Conservation (phyloP, 371 early-diverging fungal species). For the Quaeritorhiza haematococci region DNA sequence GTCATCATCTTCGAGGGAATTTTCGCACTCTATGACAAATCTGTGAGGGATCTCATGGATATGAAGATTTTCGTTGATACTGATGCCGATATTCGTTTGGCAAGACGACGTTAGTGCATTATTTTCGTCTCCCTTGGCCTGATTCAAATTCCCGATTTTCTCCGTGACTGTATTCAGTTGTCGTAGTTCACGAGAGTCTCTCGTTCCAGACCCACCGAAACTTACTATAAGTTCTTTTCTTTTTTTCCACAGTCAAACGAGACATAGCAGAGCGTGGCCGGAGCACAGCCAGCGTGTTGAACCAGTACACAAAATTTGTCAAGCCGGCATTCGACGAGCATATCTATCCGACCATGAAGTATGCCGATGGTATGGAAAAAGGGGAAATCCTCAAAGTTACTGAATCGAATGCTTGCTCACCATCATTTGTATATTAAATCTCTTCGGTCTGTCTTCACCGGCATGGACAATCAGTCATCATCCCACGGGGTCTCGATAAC, state of each 20-base stretch:
- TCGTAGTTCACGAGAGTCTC: no score
- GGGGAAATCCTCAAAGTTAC: no score
- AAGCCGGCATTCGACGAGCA: slow-evolving; percentile 87
- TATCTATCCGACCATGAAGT: slow-evolving; percentile 81
- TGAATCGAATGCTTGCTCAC: no score
- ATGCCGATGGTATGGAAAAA: slow-evolving; percentile 64
- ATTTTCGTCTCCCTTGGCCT: background rate
- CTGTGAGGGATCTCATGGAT: slow-evolving; percentile 79
- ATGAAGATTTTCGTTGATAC: slow-evolving; percentile 94
- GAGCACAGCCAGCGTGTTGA: slow-evolving; percentile 72
- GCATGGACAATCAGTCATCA: slow-evolving; percentile 61
- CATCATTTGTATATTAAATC: no score
- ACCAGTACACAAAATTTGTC: slow-evolving; percentile 85
- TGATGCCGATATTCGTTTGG: slow-evolving; percentile 85
- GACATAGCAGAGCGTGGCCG: slow-evolving; percentile 87
- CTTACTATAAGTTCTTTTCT: background rate
- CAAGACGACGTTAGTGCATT: slow-evolving; percentile 62
- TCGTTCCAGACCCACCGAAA: background rate
- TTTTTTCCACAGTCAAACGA: slow-evolving; percentile 62
- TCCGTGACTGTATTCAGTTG: no score
- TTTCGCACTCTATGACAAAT: slow-evolving; percentile 79
- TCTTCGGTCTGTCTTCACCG: no score
- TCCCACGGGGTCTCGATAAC: slow-evolving; percentile 88
- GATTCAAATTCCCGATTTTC: no score
- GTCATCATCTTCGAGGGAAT: slow-evolving; percentile 93